Evolutionary conservation across 441 rosid genomes (phyloP).

Genomic region (Erysimum pusillum): DNA sequence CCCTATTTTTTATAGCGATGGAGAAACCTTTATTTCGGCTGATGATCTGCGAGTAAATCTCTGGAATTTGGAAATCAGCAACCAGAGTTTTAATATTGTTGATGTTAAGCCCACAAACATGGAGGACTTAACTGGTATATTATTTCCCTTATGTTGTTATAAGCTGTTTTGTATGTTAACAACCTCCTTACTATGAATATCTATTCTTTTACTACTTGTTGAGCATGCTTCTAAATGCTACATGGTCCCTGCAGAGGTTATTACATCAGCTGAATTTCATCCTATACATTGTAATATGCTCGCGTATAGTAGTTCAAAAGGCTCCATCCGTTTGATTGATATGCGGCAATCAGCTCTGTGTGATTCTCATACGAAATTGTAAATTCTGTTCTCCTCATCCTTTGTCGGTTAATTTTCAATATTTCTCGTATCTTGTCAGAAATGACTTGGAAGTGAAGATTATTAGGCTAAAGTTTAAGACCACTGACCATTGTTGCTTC

Average conservation of each 20-base stretch:
- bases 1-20: conserved; percentile 64
- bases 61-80: conserved; percentile 99
- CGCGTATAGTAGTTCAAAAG: conserved; percentile 98
- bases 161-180: background rate
- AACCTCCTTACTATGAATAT: conserved; percentile 4
- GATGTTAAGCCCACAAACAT: conserved; percentile 98
- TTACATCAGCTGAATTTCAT: conserved; percentile 98
- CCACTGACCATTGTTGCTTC: conserved; percentile 31
- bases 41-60: conserved; percentile 98
- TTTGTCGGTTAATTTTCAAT: background rate
- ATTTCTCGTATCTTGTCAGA: conserved; percentile 9
- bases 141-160: background rate
- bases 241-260: conserved; percentile 82
- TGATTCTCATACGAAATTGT: conserved; percentile 68
- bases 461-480: conserved; percentile 19
- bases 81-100: conserved; percentile 95
- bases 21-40: conserved; percentile 97
- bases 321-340: conserved; percentile 98
- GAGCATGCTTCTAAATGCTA: conserved; percentile 28
- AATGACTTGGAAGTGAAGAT: conserved; percentile 15
- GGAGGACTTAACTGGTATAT: conserved; percentile 97
- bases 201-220: conserved; percentile 16
- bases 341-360: conserved; percentile 97
- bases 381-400: conserved; percentile 36
- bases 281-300: conserved; percentile 89